phyloP scores from a whole-genome alignment of 805 yeast species.

The Cyberlindnera suaveolens region DNA sequence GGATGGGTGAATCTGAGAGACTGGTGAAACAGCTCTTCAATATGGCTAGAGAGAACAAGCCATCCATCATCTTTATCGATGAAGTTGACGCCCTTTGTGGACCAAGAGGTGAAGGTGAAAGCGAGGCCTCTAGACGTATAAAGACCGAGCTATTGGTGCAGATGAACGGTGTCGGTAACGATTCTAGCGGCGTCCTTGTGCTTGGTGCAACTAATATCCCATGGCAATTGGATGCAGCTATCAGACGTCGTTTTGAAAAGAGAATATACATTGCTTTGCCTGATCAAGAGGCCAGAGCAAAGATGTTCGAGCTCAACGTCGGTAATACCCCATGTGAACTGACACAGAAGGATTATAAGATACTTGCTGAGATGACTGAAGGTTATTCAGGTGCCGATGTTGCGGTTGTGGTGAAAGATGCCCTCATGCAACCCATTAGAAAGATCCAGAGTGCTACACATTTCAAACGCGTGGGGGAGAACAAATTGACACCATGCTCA shows the following conservation, averaged over 20 bases:
- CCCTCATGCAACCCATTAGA: conserved; percentile 95
- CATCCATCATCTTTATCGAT: conserved; percentile 93
- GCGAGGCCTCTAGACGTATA: conserved; percentile 93
- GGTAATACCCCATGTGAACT: conserved; percentile 85
- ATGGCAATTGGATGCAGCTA: conserved; percentile 98
- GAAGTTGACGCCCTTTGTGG: conserved; percentile 98
- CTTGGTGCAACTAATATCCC: conserved; percentile 98
- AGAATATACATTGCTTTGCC: conserved; percentile 95
- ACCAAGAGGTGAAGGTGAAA: conserved; percentile 96
- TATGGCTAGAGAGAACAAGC: conserved; percentile 95
- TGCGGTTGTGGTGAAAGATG: conserved; percentile 94
- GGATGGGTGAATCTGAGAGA: conserved; percentile 99
- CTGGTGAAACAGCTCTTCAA: conserved; percentile 89
- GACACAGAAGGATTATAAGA: conserved; percentile 62
- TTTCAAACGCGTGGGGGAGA: conserved; percentile 55
- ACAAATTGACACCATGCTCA: conserved; percentile 81
- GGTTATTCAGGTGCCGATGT: conserved; percentile 98
- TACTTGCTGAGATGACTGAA: conserved; percentile 87
- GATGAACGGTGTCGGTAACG: conserved; percentile 99
- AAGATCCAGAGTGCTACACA: conserved; percentile 95
- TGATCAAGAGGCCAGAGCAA: conserved; percentile 84
- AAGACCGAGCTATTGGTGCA: conserved; percentile 94
- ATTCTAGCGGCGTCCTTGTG: conserved; percentile 85
- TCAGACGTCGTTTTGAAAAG: conserved; percentile 91
- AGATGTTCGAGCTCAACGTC: conserved; percentile 91